Percentiles rank a stretch among this genome's conserved stretches.
phyloP scores from a whole-genome alignment of 2,329 filamentous ascomycete species.

The Chrysosporium keratinophilum region DNA sequence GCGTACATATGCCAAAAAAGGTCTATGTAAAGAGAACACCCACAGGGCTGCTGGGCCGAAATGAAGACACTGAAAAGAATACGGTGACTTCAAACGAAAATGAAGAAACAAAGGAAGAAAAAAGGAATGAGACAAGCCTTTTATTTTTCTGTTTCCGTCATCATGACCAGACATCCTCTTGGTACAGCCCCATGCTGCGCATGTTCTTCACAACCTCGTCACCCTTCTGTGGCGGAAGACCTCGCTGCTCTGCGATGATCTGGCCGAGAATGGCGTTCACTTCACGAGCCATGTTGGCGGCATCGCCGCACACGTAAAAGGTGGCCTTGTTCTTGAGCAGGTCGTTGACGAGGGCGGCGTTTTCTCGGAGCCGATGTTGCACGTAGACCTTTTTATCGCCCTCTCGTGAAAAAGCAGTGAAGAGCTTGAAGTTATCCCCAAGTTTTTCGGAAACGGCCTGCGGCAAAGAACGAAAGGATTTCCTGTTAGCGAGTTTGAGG shows the following conservation, averaged over 20 bases:
- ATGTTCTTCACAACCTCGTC: conserved; percentile 97
- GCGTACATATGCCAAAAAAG: not conserved
- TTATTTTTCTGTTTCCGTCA: not conserved
- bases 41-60: not conserved
- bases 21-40: conserved; percentile 1
- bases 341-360: conserved; percentile 73
- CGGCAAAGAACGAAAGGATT: conserved; percentile 19
- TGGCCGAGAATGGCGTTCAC: conserved; percentile 79
- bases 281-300: conserved; percentile 91
- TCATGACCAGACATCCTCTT: conserved; percentile 65
- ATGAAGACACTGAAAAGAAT: conserved; percentile 12
- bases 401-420: conserved; percentile 94
- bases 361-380: conserved; percentile 80
- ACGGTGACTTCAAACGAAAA: conserved; percentile 15
- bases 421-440: conserved; percentile 78
- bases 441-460: conserved; percentile 75
- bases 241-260: conserved; percentile 75
- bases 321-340: conserved; percentile 76
- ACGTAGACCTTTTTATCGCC: conserved; percentile 85
- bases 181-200: conserved; percentile 90
- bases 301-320: conserved; percentile 97
- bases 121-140: too few species aligned
- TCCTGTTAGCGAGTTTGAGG: conserved; percentile 8
- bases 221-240: conserved; percentile 71
- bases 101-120: conserved; percentile 14